phyloP scores from a whole-genome alignment of 2,329 filamentous ascomycete genomes.

The Chaetomiaceae sp. region DNA sequence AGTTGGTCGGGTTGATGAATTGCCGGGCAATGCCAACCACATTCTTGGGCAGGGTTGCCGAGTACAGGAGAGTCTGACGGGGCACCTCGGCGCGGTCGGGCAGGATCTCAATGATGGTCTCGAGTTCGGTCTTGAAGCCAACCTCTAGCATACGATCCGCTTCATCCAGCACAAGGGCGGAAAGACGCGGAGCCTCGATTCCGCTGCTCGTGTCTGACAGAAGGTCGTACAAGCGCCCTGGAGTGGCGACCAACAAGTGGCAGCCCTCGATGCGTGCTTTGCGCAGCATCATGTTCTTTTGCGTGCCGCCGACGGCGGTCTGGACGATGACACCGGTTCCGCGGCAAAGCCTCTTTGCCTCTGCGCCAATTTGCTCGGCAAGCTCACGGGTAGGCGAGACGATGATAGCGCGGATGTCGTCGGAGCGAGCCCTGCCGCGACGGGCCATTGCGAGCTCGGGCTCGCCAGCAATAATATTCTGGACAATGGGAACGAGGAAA shows the following conservation, averaged over 20 bases:
- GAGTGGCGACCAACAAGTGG: conserved; percentile 85
- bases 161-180: conserved; percentile 92
- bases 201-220: conserved; percentile 60
- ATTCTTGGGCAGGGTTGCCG: conserved; percentile 81
- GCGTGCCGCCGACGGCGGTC: conserved; percentile 87
- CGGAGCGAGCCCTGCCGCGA: conserved; percentile 37
- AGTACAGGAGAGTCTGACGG: conserved; percentile 91
- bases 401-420: conserved; percentile 65
- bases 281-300: conserved; percentile 64
- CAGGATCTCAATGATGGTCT: conserved; percentile 56
- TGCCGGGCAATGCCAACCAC: conserved; percentile 74
- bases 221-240: conserved; percentile 80
- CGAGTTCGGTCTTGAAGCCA: conserved; percentile 67
- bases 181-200: conserved; percentile 72
- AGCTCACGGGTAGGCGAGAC: conserved; percentile 78
- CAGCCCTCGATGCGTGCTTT: conserved; percentile 71
- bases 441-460: conserved; percentile 52
- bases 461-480: conserved; percentile 67
- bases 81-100: conserved; percentile 60
- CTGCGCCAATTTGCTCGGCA: conserved; percentile 73
- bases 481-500: conserved; percentile 81
- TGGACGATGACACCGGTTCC: conserved; percentile 64
- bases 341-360: conserved; percentile 64
- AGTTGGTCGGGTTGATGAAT: conserved; percentile 73
- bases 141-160: conserved; percentile 98